Conservation (phyloP, 2,329 filamentous ascomycete genomes). For the Madurella mycetomatis region DNA sequence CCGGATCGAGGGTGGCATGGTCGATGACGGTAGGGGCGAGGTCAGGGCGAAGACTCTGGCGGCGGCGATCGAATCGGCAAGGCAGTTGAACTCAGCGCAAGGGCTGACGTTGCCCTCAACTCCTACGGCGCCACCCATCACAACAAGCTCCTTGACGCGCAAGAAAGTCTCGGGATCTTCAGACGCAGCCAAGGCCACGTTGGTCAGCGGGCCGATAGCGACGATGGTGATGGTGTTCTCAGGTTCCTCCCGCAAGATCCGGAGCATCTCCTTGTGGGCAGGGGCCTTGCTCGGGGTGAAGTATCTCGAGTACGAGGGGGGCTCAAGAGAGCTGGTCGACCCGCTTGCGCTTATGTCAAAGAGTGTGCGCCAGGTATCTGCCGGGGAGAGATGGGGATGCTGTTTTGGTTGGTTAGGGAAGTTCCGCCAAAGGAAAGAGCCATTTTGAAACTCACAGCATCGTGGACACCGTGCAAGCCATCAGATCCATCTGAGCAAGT, state of each 20-base stretch:
- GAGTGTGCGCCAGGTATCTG: slow-evolving; percentile 68
- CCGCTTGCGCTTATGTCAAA: slow-evolving; percentile 46
- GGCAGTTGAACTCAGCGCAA: slow-evolving; percentile 91
- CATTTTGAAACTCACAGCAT: slow-evolving; percentile 38
- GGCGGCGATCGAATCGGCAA: slow-evolving; percentile 76
- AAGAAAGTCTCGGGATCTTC: slow-evolving; percentile 88
- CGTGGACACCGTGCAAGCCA: slow-evolving; percentile 72
- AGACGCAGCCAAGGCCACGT: slow-evolving; percentile 81
- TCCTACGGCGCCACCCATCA: slow-evolving; percentile 89
- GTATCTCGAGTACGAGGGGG: slow-evolving; percentile 48
- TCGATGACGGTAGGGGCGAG: slow-evolving; percentile 67
- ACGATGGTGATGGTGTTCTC: slow-evolving; percentile 83
- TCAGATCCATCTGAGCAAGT: slow-evolving; percentile 61
- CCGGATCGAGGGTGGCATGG: slow-evolving; percentile 66
- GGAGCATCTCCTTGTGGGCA: slow-evolving; percentile 84
- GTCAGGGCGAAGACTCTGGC: slow-evolving; percentile 75
- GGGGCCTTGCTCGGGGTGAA: slow-evolving; percentile 73
- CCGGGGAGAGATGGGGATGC: slow-evolving; percentile 69
- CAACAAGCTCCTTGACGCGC: slow-evolving; percentile 80
- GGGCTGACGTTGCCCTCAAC: slow-evolving; percentile 79
- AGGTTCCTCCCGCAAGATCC: slow-evolving; percentile 75
- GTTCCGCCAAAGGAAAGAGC: background rate
- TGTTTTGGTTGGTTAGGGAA: slow-evolving; percentile 28
- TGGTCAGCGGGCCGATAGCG: slow-evolving; percentile 88
- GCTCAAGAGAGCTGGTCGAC: slow-evolving; percentile 32